Base-by-base conservation (phyloP, 2,329 filamentous ascomycete genomes). In the Fonsecaea erecta region DNA sequence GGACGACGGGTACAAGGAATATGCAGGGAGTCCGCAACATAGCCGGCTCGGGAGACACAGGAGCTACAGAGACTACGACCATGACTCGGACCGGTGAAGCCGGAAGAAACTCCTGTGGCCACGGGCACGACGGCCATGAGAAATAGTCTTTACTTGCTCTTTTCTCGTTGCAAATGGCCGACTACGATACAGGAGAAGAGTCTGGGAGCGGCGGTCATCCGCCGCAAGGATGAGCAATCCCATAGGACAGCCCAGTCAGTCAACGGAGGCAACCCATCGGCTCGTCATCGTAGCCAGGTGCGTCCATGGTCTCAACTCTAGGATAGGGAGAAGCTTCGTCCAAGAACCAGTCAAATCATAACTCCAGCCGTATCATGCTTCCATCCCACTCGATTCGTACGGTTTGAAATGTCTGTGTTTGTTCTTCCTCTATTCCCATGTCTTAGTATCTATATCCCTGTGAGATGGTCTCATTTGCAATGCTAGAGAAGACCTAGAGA, bases 1-100 rank as follows among this genome's bases (percentile, higher is more conserved):
- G 68, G 60, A 67, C 34, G 63, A 66, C 43, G 63, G 68, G n/a
- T 46, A 62, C 40, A 64, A 66, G 51, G 66, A 66, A 34, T 60
- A 60, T 46, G 54, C 62, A 1, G 3, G 48, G 6, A 54, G 32
- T 14, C 54, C 61, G 12, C 35, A 52, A 21, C 24, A n/a, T 30
- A 55, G 54, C 24, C 60, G 60, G 61, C 30, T 12, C 26, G 18
- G 34, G 9, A 60, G 43, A 24, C 43, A 24, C 9, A 24, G 18
- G 2, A 24, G 43, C 9, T 26, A 21, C 48, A 58, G 52, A 48
- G 16, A 43, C 43, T 21, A 48, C 24, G 26, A 51, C 30, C 24
- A 60, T 1, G 16, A 16, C 14, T 60, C 5, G 43, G 24, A 28
- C 30, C 34, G 21, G 24, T 46, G 35, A 46, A 24, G 1, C 4